Conservation (phyloP, 345 rosid species). For the Populus ilicifolia region DNA sequence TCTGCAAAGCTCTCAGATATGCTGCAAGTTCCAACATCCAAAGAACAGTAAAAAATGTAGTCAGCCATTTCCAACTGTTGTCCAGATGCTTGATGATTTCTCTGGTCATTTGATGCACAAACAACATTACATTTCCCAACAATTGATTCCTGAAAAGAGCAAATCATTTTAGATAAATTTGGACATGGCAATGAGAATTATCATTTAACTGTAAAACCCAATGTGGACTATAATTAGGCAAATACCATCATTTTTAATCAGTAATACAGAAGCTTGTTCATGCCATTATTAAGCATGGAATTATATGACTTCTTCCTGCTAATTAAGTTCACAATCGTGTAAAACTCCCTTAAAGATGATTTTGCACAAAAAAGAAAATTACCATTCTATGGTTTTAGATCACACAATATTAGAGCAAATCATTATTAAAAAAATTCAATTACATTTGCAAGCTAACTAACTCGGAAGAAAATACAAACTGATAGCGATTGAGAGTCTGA, state of each 20-base stretch:
- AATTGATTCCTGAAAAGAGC: conserved; percentile 37
- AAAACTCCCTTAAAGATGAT: too few relatives aligned
- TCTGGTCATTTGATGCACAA: conserved; percentile 38
- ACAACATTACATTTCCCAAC: conserved; percentile 47
- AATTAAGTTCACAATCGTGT: too few relatives aligned
- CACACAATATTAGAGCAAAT: neutral
- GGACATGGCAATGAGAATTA: too few relatives aligned
- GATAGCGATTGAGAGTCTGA: conserved; percentile 7
- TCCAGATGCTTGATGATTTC: conserved; percentile 39
- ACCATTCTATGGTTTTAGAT: neutral
- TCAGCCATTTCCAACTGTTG: conserved; percentile 34
- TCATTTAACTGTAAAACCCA: too few relatives aligned
- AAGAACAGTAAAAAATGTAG: conserved; percentile 42
- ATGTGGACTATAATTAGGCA: too few relatives aligned
- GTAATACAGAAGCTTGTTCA: too few relatives aligned
- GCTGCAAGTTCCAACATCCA: conserved; percentile 36
- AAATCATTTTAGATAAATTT: neutral
- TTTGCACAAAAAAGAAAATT: too few relatives aligned
- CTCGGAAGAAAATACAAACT: neutral
- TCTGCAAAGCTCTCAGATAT: conserved; percentile 31
- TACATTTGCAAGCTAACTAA: too few relatives aligned
- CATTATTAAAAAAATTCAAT: neutral
- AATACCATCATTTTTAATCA: too few relatives aligned
- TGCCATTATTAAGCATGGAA: too few relatives aligned
- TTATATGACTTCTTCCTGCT: too few relatives aligned